Evolutionary conservation across 2,329 filamentous ascomycete species (phyloP).

Genomic region (Hypoxylon rubiginosum): DNA sequence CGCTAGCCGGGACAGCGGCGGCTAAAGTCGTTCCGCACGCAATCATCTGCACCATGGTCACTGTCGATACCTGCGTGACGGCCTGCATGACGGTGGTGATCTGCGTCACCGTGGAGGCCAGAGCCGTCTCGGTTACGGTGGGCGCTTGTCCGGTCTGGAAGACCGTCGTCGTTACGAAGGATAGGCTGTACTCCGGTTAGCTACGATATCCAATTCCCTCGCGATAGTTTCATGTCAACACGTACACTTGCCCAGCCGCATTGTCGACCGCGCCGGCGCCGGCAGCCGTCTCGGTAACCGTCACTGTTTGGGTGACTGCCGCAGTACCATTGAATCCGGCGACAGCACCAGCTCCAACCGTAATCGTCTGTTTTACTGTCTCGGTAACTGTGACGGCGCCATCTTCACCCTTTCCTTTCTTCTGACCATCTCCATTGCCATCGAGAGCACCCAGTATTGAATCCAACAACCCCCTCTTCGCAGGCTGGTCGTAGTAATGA

Average conservation of each 20-base stretch:
- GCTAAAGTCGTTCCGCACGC: conserved; percentile 46
- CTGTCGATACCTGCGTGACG: conserved; percentile 46
- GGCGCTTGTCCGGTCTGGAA: conserved; percentile 48
- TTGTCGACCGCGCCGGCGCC: conserved; percentile 33
- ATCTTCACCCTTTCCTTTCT: conserved; percentile 39
- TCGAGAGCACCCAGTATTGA: conserved; percentile 39
- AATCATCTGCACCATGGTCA: conserved; percentile 50
- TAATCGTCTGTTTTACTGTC: conserved; percentile 54
- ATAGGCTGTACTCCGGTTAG: conserved; percentile 42
- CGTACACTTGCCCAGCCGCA: conserved; percentile 31
- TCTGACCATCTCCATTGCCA: conserved; percentile 27
- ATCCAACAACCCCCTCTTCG: conserved; percentile 48
- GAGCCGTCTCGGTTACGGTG: conserved; percentile 55
- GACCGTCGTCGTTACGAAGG: conserved; percentile 56
- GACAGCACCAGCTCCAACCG: conserved; percentile 48
- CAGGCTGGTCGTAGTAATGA: conserved; percentile 38
- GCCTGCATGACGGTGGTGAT: conserved; percentile 41
- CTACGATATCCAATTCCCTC: background rate
- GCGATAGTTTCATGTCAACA: conserved; percentile 16
- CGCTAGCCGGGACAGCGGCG: conserved; percentile 40
- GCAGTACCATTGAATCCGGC: conserved; percentile 50
- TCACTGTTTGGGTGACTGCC: conserved; percentile 45
- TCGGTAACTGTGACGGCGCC: conserved; percentile 49
- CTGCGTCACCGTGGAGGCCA: conserved; percentile 40
- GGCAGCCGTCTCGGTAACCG: conserved; percentile 44